phyloP scores from a whole-genome alignment of 2,329 filamentous ascomycete species.

The Penicillium verrucosum region DNA sequence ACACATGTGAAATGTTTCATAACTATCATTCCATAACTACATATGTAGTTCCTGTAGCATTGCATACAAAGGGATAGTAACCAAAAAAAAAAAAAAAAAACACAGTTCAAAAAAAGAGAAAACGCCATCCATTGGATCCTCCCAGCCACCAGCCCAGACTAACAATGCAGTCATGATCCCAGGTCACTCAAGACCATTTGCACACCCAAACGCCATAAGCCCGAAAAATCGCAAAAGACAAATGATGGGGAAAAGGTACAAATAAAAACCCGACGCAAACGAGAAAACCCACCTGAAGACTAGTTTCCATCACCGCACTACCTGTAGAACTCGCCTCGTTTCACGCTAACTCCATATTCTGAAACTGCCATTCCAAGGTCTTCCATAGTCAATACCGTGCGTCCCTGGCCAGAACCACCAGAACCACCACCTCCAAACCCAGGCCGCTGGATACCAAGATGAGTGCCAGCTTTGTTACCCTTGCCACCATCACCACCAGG shows the following conservation, averaged over 20 bases:
- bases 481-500: constrained; percentile 42
- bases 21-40: neutral
- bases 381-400: constrained; percentile 97
- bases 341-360: constrained; percentile 97
- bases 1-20: neutral
- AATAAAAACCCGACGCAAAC: neutral
- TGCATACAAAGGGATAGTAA: neutral
- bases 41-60: neutral
- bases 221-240: constrained; percentile 1
- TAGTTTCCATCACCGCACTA: constrained; percentile 41
- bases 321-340: constrained; percentile 94
- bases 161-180: constrained; percentile 9
- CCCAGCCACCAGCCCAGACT: constrained; percentile 4
- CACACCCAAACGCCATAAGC: neutral
- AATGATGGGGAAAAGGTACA: neutral
- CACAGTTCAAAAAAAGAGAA: constrained; percentile 1
- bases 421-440: constrained; percentile 86
- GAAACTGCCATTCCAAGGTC: constrained; percentile 96
- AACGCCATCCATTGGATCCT: constrained; percentile 16
- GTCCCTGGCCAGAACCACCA: constrained; percentile 75
- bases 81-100: neutral
- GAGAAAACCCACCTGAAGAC: neutral
- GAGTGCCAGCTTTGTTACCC: constrained; percentile 49
- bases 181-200: constrained; percentile 1
- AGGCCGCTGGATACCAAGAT: constrained; percentile 70